phyloP scores from a whole-genome alignment of 176 grass and related monocot genomes.

The Dendrocalamus sinicus region DNA sequence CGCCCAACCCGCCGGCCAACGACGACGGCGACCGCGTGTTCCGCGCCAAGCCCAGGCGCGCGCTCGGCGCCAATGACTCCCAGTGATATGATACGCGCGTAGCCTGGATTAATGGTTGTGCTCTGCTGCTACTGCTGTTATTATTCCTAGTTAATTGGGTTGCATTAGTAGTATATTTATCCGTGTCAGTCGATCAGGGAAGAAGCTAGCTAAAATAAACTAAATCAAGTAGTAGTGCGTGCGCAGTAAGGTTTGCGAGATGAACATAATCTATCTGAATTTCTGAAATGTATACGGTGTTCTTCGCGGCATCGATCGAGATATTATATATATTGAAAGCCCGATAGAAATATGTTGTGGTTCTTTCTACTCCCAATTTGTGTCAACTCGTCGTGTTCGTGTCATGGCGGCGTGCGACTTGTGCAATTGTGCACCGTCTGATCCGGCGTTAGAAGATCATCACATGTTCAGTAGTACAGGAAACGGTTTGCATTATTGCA shows the following conservation, averaged over 20 bases:
- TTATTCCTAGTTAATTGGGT: neutral
- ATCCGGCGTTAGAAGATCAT: neutral
- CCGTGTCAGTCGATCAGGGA: neutral
- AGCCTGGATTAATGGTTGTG: neutral
- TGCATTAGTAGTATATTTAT: neutral
- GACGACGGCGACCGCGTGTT: constrained; percentile 36
- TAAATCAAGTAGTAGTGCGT: neutral
- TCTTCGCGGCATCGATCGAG: neutral
- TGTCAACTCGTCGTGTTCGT: neutral
- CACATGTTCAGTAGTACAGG: neutral
- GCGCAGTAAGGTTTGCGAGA: neutral
- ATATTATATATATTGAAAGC: neutral
- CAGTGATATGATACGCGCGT: neutral
- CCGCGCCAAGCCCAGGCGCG: constrained; percentile 25
- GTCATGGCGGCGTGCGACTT: neutral
- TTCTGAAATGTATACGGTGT: neutral
- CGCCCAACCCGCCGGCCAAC: constrained; percentile 51
- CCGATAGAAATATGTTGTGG: neutral
- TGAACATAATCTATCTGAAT: neutral
- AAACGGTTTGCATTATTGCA: neutral
- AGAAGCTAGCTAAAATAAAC: neutral
- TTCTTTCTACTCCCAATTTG: neutral
- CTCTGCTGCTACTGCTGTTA: neutral
- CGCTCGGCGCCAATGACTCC: constrained; percentile 29
- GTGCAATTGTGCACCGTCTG: neutral